A percentile compares a stretch with the other conserved stretches of the same genome.
Conservation (phyloP, 148 eudicot genomes). For the Nyssa sinensis region DNA sequence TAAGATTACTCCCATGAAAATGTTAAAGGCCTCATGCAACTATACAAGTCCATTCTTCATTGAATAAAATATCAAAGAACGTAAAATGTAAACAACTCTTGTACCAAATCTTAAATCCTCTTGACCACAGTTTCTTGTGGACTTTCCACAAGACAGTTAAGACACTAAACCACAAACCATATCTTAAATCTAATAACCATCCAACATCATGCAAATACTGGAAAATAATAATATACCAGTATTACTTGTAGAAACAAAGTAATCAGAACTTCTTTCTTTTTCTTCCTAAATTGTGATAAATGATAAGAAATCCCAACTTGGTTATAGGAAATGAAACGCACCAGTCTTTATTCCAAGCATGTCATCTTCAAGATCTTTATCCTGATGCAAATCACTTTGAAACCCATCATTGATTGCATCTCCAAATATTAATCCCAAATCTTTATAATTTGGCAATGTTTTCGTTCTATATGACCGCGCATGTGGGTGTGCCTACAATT, state of each 20-base stretch:
- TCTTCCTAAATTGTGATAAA: neutral
- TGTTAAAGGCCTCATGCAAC: neutral
- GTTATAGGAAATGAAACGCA: constrained; percentile 16
- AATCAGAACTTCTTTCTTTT: neutral
- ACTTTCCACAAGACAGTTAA: neutral
- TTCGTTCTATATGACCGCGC: constrained; percentile 25
- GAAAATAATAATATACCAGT: neutral
- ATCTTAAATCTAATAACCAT: neutral
- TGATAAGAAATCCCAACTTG: neutral
- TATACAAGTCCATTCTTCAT: neutral
- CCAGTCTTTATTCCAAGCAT: constrained; percentile 23
- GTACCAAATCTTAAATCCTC: neutral
- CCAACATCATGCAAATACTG: neutral
- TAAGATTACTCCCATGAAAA: neutral
- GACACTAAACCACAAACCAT: neutral
- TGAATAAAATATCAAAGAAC: neutral
- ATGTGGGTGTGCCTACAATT: constrained; percentile 31
- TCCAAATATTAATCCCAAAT: constrained; percentile 29
- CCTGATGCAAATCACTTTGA: constrained; percentile 19
- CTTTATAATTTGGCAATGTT: constrained; percentile 27
- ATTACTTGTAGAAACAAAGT: neutral
- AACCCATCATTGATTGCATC: constrained; percentile 5
- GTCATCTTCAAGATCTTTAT: constrained; percentile 22
- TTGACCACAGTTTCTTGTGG: neutral
- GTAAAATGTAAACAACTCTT: neutral